Base-by-base conservation (phyloP, 208 protist species). In the Trypanosoma congolense region DNA sequence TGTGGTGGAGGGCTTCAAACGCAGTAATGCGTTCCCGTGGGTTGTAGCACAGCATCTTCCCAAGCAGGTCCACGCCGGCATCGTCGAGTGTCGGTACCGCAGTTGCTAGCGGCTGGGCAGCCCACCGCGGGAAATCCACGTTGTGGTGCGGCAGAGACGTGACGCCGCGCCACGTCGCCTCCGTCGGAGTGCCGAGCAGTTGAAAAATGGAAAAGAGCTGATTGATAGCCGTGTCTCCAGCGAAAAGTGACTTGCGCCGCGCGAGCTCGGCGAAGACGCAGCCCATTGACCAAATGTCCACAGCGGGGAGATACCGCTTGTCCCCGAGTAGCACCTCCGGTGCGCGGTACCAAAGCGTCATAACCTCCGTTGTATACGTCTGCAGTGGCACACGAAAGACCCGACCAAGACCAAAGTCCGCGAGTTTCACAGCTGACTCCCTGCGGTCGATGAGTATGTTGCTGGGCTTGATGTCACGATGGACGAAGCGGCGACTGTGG, bases 221-320 rank as follows among this genome's bases (percentile, higher is more conserved):
- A 46, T 92, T 75, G 56, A 93, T 84, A 65, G 94, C 91, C 24
- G 73, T 70, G 25, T 92, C 79, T n/a, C 83, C 90, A 18, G 67
- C 55, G 42, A 98, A 91, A 30, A 97, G 73, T 1, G 94, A 77
- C 18, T 50, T 65, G 18, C 78, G 61, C 26, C 72, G 78, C 14
- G 88, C 80, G 46, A 99, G 87, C 75, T 99, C 98, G 16, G 92
- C 93, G 54, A 98, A 75, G 28, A 97, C 93, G 53, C 93, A 97
- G 14, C 95, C 95, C 57, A 97, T 75, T 6, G 80, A 91, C 90
- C 94, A 98, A 47, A 98, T 77, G 56, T 98, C 95, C n/a, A 98
- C 77, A 16, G 81, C 68, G 33, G 80, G 73, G 4, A 83, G 68
- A 70, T 98, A 98, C 60, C 83, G 73, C 16, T 61, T 67, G 35